These are phyloP conservation scores for Hyphodiscus hymeniophilus DNA, from an alignment of 495 filamentous ascomycete genomes.

Conservation along the genomic window DNA sequence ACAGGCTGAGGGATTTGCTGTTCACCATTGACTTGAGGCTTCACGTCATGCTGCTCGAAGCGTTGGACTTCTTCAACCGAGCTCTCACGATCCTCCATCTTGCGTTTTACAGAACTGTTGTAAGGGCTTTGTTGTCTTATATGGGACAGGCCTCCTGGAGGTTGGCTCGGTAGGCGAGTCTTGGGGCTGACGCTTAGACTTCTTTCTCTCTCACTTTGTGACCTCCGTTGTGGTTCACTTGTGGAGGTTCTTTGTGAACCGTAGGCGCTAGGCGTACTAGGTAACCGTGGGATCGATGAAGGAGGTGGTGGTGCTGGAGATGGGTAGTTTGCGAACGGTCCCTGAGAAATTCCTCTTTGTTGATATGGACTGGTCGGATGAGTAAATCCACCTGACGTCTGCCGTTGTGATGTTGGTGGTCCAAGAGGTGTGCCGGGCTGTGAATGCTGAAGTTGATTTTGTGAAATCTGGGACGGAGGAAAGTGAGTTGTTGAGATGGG, in stretches of 20 bases:
- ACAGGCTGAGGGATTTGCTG: constrained; percentile 19
- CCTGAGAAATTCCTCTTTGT: constrained; percentile 32
- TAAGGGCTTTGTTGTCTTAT: constrained; percentile 13
- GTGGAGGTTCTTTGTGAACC: constrained; percentile 22
- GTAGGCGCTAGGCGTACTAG: constrained; percentile 31
- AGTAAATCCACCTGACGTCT: constrained; percentile 30
- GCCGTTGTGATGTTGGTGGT: constrained; percentile 36
- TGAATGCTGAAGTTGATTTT: constrained; percentile 34
- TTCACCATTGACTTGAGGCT: constrained; percentile 29
- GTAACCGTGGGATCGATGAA: constrained; percentile 24
- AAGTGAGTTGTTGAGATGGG: constrained; percentile 39
- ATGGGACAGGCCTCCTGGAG: constrained; percentile 8
- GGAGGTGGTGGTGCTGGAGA: constrained; percentile 30
- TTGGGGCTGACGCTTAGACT: constrained; percentile 60
- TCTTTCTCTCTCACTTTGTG: constrained; percentile 45
- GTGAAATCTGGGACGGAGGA: constrained; percentile 31
- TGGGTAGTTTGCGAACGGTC: constrained; percentile 24
- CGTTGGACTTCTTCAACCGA: constrained; percentile 34
- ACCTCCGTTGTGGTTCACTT: constrained; percentile 30
- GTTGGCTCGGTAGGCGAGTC: constrained; percentile 29
- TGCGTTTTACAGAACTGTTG: constrained; percentile 41
- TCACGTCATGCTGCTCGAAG: constrained; percentile 33
- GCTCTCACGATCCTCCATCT: constrained; percentile 43
- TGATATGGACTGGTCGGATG: constrained; percentile 48
- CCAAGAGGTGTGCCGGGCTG: constrained; percentile 50